These are phyloP conservation scores for Aspergillus eucalypticola DNA, from an alignment of 2,329 filamentous ascomycete genomes.

Conservation along the genomic window DNA sequence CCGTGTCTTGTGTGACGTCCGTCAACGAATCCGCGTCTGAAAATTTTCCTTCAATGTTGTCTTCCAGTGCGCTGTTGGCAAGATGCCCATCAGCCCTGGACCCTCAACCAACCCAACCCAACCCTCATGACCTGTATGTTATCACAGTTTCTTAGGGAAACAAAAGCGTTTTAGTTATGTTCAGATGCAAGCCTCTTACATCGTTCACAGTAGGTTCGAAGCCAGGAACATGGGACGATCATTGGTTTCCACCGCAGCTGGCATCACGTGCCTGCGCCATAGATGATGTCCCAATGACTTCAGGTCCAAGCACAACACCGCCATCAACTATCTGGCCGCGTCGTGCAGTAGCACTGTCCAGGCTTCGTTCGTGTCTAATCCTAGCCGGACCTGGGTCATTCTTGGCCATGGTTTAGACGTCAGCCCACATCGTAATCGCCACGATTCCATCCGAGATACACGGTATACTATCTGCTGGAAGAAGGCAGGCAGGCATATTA, in stretches of 20 bases:
- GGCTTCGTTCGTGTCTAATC: neutral
- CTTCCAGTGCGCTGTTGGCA: neutral
- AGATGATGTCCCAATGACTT: slow-evolving; percentile 2
- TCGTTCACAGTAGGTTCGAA: neutral
- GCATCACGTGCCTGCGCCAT: neutral
- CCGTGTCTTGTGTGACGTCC: slow-evolving; percentile 8
- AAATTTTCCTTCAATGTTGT: neutral
- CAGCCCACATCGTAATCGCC: neutral
- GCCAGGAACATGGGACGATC: neutral
- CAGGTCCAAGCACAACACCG: neutral
- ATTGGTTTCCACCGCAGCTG: neutral
- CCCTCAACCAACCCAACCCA: neutral
- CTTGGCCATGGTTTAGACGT: neutral
- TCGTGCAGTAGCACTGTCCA: neutral
- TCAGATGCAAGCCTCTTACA: neutral
- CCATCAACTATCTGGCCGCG: too few species aligned
- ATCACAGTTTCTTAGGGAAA: slow-evolving; percentile 15
- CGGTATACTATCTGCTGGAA: neutral
- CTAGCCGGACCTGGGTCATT: neutral
- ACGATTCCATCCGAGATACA: neutral
- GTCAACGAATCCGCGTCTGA: slow-evolving; percentile 1
- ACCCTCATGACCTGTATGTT: slow-evolving; percentile 22
- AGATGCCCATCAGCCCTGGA: slow-evolving; percentile 13
- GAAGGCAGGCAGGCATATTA: too few species aligned
- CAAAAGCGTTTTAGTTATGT: slow-evolving; percentile 13